Evolutionary conservation across 495 filamentous ascomycete species (phyloP), one percentile per base, ranked within the genome.

Genomic region (Penicilliopsis zonata): DNA sequence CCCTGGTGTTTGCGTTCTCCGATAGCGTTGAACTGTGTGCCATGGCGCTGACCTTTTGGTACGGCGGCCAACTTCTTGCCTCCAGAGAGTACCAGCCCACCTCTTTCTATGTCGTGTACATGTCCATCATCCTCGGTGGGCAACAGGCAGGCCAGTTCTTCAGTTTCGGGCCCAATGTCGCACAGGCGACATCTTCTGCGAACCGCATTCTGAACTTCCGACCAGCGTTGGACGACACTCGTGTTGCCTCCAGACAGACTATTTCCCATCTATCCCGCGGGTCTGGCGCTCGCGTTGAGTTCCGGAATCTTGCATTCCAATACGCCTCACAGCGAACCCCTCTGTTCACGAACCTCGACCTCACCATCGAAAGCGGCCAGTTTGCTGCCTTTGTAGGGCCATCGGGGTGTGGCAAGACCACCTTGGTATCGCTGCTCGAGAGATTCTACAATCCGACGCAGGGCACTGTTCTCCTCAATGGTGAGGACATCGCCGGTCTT

Each of bases 351-450:
- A 55, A 58, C 3, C 18, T 62, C 5, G 44, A 44, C 18, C 14
- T 60, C 2, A 32, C 23, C 3, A 80, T 86, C 29, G 54, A 70
- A 24, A 69, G 71, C 25, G 80, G 80, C 1, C 66, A 78, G 37
- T 79, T 71, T 36, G 72, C 69, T 2, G 82, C 77, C 0, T 59
- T 88, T 10, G 80, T 85, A 5, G 82, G 82, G 2, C 57, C 77
- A 0, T 75, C 67, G 0, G 82, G 82, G 13, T 80, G 73, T 18
- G 82, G 82, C 9, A 88, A 88, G 43, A 77, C 70, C 1, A 82
- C 74, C 10, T 59, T 79, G 14, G 63, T 83, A 12, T 69, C 69
- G 3, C 53, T 85, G 0, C 50, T 85, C 1, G 75, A 79, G 51
- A 32, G 66, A 13, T 80, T 82, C 48, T 83, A 82, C 45, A 59